Percentiles rank a stretch among this genome's conserved stretches.
Conservation (phyloP, 2,329 filamentous ascomycete species). For the Capronia americana region DNA sequence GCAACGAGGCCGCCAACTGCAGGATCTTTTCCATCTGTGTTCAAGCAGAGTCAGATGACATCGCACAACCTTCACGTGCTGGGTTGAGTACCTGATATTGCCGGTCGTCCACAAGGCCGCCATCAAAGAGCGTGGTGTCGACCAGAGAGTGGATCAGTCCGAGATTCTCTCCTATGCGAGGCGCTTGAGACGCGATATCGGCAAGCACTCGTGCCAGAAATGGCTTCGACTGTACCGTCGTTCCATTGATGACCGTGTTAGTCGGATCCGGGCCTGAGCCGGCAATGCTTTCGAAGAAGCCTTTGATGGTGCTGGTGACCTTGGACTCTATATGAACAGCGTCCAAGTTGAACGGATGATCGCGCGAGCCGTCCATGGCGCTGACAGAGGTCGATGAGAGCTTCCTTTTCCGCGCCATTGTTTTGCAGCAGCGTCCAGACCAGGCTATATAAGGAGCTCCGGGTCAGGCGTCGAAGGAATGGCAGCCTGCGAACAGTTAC, state of each 20-base stretch:
- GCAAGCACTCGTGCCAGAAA: slow-evolving; percentile 32
- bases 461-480: slow-evolving; percentile 19
- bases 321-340: slow-evolving; percentile 18
- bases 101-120: slow-evolving; percentile 39
- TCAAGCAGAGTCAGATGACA: slow-evolving; percentile 4
- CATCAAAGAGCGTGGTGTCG: slow-evolving; percentile 39
- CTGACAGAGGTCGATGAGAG: slow-evolving; percentile 31
- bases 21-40: slow-evolving; percentile 40
- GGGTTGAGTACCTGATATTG: slow-evolving; percentile 38
- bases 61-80: not conserved
- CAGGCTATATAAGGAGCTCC: slow-evolving; percentile 28
- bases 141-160: slow-evolving; percentile 38
- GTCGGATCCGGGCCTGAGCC: slow-evolving; percentile 35
- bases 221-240: slow-evolving; percentile 32
- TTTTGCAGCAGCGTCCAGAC: not conserved
- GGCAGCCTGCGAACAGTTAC: slow-evolving; percentile 9
- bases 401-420: slow-evolving; percentile 29
- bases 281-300: slow-evolving; percentile 35
- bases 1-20: slow-evolving; percentile 40
- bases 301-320: slow-evolving; percentile 28
- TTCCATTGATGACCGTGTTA: slow-evolving; percentile 40
- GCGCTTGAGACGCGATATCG: slow-evolving; percentile 38
- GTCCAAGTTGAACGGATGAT: slow-evolving; percentile 18
- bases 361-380: slow-evolving; percentile 29
- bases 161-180: slow-evolving; percentile 36